phyloP scores from a whole-genome alignment of 192 early-diverging fungal species.

The Backusella australiensis region DNA sequence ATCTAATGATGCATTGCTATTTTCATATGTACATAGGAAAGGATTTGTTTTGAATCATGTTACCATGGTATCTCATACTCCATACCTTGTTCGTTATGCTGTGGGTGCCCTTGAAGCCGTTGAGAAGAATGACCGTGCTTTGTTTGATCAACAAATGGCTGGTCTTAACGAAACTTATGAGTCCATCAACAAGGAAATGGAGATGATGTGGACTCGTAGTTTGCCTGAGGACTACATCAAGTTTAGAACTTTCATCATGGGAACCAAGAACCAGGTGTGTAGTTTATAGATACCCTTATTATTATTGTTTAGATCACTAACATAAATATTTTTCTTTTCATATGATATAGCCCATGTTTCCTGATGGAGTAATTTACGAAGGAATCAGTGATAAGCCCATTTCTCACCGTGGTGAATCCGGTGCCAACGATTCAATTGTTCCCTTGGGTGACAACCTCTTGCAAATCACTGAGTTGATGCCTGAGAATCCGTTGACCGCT shows the following conservation, averaged over 20 bases:
- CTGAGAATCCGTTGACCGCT: conserved; percentile 76
- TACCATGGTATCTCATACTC: conserved; percentile 81
- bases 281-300: neutral
- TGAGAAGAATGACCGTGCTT: conserved; percentile 45
- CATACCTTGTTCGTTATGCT: conserved; percentile 61
- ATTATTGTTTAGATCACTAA: neutral
- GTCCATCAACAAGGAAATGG: conserved; percentile 75
- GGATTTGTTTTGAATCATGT: conserved; percentile 89
- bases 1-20: neutral
- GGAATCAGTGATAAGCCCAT: conserved; percentile 55
- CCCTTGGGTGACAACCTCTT: conserved; percentile 86
- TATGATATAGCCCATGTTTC: conserved; percentile 74
- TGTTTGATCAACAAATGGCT: conserved; percentile 59
- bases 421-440: conserved; percentile 85
- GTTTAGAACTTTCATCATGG: conserved; percentile 94
- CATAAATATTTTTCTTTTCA: neutral
- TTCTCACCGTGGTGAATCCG: conserved; percentile 78
- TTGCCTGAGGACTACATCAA: conserved; percentile 71
- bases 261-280: conserved; percentile 68
- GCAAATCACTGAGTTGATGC: conserved; percentile 77
- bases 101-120: conserved; percentile 58
- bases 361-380: conserved; percentile 85
- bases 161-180: conserved; percentile 60
- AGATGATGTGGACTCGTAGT: conserved; percentile 74
- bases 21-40: conserved; percentile 12